Conservation (phyloP, 1,284 basidiomycete species). For the Nidula niveotomentosa region DNA sequence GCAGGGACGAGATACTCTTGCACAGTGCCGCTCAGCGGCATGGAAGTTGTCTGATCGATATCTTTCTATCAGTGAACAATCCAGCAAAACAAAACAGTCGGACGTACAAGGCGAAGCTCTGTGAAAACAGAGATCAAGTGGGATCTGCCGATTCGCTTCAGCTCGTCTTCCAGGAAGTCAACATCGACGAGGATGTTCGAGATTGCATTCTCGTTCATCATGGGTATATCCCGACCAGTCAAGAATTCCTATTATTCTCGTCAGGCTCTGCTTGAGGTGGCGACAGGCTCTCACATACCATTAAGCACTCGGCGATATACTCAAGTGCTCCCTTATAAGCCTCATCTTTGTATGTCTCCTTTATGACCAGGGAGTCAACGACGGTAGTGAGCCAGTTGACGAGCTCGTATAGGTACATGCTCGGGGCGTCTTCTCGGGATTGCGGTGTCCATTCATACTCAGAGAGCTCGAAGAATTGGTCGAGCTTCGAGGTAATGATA, state of each 20-base stretch:
- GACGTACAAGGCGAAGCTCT: slow-evolving; percentile 78
- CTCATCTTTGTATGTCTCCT: slow-evolving; percentile 83
- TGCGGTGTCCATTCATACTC: slow-evolving; percentile 93
- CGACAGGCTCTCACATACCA: slow-evolving; percentile 48
- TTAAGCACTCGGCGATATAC: slow-evolving; percentile 85
- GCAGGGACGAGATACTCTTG: slow-evolving; percentile 79
- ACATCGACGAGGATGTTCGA: slow-evolving; percentile 83
- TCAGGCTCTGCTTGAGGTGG: too few species aligned
- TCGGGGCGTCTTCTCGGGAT: slow-evolving; percentile 69
- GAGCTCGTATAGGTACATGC: slow-evolving; percentile 93
- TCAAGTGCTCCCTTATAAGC: slow-evolving; percentile 85
- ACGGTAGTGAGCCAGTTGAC: slow-evolving; percentile 97
- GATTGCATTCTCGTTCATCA: slow-evolving; percentile 88
- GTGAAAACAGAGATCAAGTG: slow-evolving; percentile 77
- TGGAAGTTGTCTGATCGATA: slow-evolving; percentile 65
- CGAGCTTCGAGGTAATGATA: slow-evolving; percentile 91
- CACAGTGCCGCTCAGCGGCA: slow-evolving; percentile 74
- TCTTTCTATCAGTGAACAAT: slow-evolving; percentile 1
- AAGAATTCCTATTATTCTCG: slow-evolving; percentile 63
- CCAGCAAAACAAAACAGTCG: background rate
- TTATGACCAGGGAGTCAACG: slow-evolving; percentile 90
- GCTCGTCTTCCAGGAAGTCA: slow-evolving; percentile 82
- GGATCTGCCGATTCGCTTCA: slow-evolving; percentile 69
- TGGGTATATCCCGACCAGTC: slow-evolving; percentile 72
- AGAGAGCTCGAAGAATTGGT: slow-evolving; percentile 93